Evolutionary conservation across 2,329 filamentous ascomycete species (phyloP), one percentile per base, ranked within the genome.

Genomic region (Fusarium albosuccineum): DNA sequence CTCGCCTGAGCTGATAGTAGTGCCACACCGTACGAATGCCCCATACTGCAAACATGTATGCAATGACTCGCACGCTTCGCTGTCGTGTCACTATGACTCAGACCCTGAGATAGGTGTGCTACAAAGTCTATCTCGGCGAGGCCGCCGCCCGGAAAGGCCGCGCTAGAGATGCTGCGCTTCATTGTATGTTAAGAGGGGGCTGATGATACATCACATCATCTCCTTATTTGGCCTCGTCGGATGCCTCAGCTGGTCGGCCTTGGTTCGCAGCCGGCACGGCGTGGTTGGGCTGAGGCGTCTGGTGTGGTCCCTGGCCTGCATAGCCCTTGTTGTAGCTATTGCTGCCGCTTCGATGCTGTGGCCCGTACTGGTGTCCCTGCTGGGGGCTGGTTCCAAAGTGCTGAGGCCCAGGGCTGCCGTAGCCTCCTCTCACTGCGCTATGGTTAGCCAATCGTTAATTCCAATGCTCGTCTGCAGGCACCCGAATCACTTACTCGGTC

Each of bases 381-480:
- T 90, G 89, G 51, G 89, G 89, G 72, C 89, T 91, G 36, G 85
- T 87, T 56, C 88, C 86, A 74, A 86, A 91, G 65, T 90, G 89
- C 68, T 89, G 87, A 39, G 85, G 83, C 54, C 86, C 85, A 34
- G 82, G 80, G 54, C 86, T 87, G 69, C 82, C 85, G 76, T 90
- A 91, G 54, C 84, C 85, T 71, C 84, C 85, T 72, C 88, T 85
- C 82, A 89, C 86, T 90, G 68, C 65, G 66, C 66, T 76, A 78
- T 77, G 77, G 79, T 82, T 79, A 83, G 78, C 73, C 71, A 64
- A 55, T 67, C 57, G 62, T 69, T 67, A 70, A 68, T 22, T 57
- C 34, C 58, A 53, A 50, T 64, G 62, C 40, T 57, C 52, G 37
- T 42, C 26, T 45, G 54, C 39, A 37, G 49, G 26, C 16, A 33